These are phyloP conservation scores for Rhodotorula graminis DNA, from an alignment of 768 basidiomycete species.

Conservation along the genomic window DNA sequence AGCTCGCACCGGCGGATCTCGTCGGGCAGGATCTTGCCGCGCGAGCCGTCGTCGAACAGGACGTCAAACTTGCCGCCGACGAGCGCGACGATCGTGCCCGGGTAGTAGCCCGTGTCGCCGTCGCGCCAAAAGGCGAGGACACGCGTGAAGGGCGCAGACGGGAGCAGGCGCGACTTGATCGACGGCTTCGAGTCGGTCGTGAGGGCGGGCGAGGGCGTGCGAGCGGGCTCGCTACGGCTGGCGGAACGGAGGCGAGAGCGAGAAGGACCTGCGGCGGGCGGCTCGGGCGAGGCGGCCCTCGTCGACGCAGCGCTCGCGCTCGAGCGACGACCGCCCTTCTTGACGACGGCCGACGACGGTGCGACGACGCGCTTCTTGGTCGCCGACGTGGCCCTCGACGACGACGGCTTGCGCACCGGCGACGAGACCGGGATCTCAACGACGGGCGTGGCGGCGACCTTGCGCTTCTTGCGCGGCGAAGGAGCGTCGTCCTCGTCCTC, in stretches of 20 bases:
- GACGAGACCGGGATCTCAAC: neutral
- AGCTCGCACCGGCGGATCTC: constrained; percentile 58
- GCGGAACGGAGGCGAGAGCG: neutral
- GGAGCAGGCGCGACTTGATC: constrained; percentile 2
- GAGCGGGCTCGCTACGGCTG: neutral
- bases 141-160: constrained; percentile 28
- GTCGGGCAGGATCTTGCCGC: constrained; percentile 55
- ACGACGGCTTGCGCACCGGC: neutral
- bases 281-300: constrained; percentile 1
- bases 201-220: constrained; percentile 7
- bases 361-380: neutral
- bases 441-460: neutral
- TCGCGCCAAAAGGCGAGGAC: constrained; percentile 60
- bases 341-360: neutral
- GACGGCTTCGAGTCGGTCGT: neutral
- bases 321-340: neutral
- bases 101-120: constrained; percentile 48
- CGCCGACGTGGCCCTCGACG: neutral
- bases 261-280: constrained; percentile 7
- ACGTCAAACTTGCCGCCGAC: constrained; percentile 50
- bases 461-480: neutral
- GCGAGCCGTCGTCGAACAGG: constrained; percentile 64
- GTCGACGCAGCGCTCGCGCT: neutral
- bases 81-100: constrained; percentile 34
- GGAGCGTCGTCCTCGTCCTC: neutral